phyloP scores from a whole-genome alignment of 345 rosid species.

The Heritiera fomes region DNA sequence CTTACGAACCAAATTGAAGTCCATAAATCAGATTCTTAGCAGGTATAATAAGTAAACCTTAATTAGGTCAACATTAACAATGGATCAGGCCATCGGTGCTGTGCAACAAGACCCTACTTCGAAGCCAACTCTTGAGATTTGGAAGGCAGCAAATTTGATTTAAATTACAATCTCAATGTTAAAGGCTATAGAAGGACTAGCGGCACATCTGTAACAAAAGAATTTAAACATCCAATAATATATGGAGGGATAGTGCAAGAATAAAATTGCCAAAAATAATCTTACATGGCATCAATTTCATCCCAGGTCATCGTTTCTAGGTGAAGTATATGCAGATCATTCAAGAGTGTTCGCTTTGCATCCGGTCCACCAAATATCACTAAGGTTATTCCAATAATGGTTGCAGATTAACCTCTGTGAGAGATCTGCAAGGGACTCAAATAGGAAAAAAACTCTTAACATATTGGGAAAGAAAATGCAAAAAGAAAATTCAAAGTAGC shows the following conservation, averaged over 20 bases:
- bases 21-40: not conserved
- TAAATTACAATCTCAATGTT: not conserved
- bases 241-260: not conserved
- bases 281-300: conserved; percentile 95
- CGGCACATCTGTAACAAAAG: not conserved
- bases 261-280: conserved; percentile 18
- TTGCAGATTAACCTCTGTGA: conserved; percentile 96
- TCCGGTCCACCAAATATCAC: conserved; percentile 99
- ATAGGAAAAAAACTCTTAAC: conserved; percentile 3
- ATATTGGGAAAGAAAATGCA: not conserved
- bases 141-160: not conserved
- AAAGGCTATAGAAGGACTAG: not conserved
- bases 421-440: conserved; percentile 63
- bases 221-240: not conserved
- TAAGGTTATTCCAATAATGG: conserved; percentile 75
- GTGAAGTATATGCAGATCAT: conserved; percentile 95
- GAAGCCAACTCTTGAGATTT: conserved; percentile 4
- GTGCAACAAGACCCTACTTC: not conserved
- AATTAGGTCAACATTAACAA: not conserved
- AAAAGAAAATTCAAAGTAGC: not conserved
- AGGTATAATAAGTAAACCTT: not conserved
- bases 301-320: conserved; percentile 99
- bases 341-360: conserved; percentile 84
- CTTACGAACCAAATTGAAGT: not conserved
- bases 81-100: not conserved